phyloP scores from a whole-genome alignment of 768 basidiomycete genomes.

The Pleurotus salmoneostramineus region DNA sequence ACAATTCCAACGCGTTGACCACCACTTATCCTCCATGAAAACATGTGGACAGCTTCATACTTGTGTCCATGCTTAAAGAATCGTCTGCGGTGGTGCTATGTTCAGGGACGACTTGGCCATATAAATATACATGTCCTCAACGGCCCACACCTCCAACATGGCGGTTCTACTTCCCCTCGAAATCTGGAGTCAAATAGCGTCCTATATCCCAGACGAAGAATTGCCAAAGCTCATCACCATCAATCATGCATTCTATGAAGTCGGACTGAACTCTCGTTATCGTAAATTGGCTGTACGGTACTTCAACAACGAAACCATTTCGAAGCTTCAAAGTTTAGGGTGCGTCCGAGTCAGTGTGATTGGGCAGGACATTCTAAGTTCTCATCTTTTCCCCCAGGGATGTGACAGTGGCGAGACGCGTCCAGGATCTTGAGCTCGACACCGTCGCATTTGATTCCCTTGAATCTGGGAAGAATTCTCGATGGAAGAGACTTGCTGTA shows the following conservation, averaged over 20 bases:
- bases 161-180: neutral
- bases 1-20: no score
- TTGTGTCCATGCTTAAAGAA: no score
- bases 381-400: neutral
- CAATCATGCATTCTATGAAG: neutral
- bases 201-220: neutral
- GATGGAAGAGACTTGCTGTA: neutral
- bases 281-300: neutral
- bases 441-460: neutral
- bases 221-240: neutral
- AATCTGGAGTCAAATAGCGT: neutral
- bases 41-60: no score
- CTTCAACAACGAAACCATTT: neutral
- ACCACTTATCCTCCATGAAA: no score
- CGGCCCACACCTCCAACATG: neutral
- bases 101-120: neutral
- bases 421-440: neutral
- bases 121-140: neutral
- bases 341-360: neutral
- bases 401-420: neutral
- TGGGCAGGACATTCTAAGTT: neutral
- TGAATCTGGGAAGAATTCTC: neutral
- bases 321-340: neutral
- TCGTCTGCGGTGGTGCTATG: neutral
- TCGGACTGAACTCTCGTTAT: neutral